Percentiles rank a stretch among this genome's conserved stretches.
Conservation (phyloP, 768 basidiomycete genomes). For the Suillus ampliporus region DNA sequence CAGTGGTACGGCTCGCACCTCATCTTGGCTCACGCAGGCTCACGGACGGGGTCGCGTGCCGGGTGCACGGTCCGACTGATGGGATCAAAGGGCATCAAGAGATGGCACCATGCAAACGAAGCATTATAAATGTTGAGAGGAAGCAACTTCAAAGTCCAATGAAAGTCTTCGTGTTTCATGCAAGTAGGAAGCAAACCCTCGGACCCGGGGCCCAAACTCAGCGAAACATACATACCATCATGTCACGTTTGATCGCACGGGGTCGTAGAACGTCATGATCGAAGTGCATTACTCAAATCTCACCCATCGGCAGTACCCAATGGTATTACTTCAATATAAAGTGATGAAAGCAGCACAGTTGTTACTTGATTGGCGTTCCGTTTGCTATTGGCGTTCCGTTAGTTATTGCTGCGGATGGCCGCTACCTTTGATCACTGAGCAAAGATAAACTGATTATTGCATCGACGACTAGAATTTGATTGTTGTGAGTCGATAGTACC, state of each 20-base stretch:
- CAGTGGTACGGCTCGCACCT: not conserved
- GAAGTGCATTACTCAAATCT: not conserved
- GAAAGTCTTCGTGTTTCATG: slow-evolving; percentile 1
- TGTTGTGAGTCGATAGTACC: not conserved
- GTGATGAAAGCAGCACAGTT: not conserved
- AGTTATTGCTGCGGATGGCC: not conserved
- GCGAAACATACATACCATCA: not conserved
- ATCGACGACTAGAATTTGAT: not conserved
- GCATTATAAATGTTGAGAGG: not conserved
- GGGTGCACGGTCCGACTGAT: slow-evolving; percentile 1
- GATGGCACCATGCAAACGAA: not conserved
- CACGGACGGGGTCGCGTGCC: not conserved
- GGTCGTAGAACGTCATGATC: not conserved
- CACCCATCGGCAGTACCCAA: not conserved
- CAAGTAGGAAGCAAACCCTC: slow-evolving; percentile 4
- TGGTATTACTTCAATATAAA: not conserved
- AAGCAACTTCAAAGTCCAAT: slow-evolving; percentile 5
- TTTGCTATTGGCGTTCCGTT: slow-evolving; percentile 3
- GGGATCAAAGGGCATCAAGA: not conserved
- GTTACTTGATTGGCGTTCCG: not conserved
- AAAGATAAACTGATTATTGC: not conserved
- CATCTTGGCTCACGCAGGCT: not conserved
- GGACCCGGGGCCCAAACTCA: slow-evolving; percentile 6
- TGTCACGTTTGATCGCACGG: not conserved
- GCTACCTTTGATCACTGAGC: not conserved